Conservation (phyloP, 73 alveolate genomes). For the Blepharisma stoltei region DNA sequence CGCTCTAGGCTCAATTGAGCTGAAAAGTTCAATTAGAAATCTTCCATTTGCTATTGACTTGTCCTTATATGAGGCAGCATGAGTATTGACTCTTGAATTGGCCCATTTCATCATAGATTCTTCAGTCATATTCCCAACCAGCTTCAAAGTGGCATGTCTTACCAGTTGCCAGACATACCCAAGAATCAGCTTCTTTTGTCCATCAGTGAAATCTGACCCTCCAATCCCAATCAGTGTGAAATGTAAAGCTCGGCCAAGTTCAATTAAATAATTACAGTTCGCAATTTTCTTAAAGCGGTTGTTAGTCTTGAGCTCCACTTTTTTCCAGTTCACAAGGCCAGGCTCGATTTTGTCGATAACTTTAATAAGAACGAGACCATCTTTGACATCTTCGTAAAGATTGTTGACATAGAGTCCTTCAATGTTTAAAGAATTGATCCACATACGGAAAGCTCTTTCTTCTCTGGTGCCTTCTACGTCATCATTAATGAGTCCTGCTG, state of each 20-base stretch:
- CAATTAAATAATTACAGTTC: slow-evolving; percentile 80
- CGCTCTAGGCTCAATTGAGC: slow-evolving; percentile 89
- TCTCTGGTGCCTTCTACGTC: slow-evolving; percentile 91
- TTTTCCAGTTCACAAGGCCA: slow-evolving; percentile 84
- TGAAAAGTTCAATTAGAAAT: slow-evolving; percentile 75
- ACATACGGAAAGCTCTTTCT: slow-evolving; percentile 93
- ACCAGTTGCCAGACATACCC: slow-evolving; percentile 93
- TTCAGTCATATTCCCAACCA: slow-evolving; percentile 47
- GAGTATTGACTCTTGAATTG: slow-evolving; percentile 51
- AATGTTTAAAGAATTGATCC: slow-evolving; percentile 89
- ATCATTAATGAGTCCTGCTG: slow-evolving; percentile 71
- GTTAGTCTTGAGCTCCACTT: slow-evolving; percentile 71
- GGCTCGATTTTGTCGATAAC: slow-evolving; percentile 84
- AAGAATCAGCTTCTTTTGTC: slow-evolving; percentile 82
- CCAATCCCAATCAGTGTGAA: slow-evolving; percentile 76
- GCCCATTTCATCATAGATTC: slow-evolving; percentile 68
- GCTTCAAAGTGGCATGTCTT: slow-evolving; percentile 41
- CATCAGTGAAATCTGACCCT: slow-evolving; percentile 80
- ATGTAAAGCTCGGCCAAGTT: slow-evolving; percentile 72
- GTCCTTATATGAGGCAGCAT: slow-evolving; percentile 68
- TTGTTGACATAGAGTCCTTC: slow-evolving; percentile 77
- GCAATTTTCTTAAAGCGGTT: slow-evolving; percentile 41
- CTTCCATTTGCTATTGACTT: slow-evolving; percentile 58
- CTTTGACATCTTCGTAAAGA: slow-evolving; percentile 85
- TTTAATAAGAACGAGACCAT: slow-evolving; percentile 80